Percentiles rank a stretch among this genome's conserved stretches.
Evolutionary conservation across 495 filamentous ascomycete genomes (phyloP).

Genomic region (Baudoinia panamericana): DNA sequence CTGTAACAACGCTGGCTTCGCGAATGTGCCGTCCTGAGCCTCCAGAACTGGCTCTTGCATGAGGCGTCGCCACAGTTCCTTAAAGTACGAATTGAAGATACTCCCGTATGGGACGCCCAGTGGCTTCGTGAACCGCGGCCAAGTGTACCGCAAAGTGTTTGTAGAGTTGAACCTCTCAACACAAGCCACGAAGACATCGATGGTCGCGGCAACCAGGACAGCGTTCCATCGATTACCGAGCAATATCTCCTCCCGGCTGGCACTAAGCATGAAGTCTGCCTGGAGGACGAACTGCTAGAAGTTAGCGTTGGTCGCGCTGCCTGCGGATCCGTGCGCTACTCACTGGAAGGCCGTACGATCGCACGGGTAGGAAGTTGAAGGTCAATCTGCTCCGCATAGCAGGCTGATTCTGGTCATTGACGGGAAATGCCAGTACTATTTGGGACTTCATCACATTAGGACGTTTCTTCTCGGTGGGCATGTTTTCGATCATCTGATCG

Average conservation of each 20-base stretch:
- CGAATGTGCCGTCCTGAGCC: neutral
- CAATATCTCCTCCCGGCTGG: constrained; percentile 7
- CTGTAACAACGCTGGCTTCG: neutral
- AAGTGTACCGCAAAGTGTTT: constrained; percentile 4
- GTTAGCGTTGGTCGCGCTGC: too few species aligned
- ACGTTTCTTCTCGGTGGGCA: constrained; percentile 8
- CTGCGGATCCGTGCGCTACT: too few species aligned
- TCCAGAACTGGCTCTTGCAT: neutral
- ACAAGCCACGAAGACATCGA: constrained; percentile 4
- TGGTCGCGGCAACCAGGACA: neutral
- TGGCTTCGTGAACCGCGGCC: neutral
- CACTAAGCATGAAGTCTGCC: constrained; percentile 12
- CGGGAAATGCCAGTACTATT: constrained; percentile 10
- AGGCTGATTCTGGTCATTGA: neutral
- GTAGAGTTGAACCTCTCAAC: constrained; percentile 5
- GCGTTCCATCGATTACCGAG: constrained; percentile 5
- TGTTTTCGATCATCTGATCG: neutral
- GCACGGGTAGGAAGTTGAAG: constrained; percentile 15
- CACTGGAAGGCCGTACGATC: constrained; percentile 12
- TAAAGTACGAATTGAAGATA: neutral
- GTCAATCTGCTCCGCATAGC: neutral
- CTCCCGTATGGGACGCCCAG: neutral
- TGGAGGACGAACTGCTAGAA: constrained; percentile 16
- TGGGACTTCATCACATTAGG: neutral
- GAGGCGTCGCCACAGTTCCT: neutral